Evolutionary conservation across 345 rosid genomes (phyloP).

Genomic region (Aquilaria yunnanensis): DNA sequence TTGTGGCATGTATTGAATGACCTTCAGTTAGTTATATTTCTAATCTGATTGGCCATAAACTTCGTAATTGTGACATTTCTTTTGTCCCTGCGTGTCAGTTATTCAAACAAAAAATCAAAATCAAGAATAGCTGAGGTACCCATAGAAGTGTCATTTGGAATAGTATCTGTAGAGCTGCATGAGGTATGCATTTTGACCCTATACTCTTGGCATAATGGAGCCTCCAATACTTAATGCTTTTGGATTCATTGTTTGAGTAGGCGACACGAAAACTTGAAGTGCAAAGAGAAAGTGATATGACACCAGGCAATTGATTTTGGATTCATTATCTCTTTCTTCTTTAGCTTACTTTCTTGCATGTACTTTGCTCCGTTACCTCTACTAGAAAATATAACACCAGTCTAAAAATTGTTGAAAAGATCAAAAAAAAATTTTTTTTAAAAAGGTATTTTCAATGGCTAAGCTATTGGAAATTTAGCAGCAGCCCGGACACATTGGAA

Average conservation of each 20-base stretch:
- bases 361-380: too few species aligned
- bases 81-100: conserved; percentile 25
- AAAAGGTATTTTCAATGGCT: too few species aligned
- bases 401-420: too few species aligned
- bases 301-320: too few species aligned
- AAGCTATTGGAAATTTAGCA: too few species aligned
- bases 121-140: conserved; percentile 52
- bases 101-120: conserved; percentile 91
- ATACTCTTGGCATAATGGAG: neutral
- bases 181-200: conserved; percentile 37
- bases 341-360: too few species aligned
- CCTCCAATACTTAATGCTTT: neutral
- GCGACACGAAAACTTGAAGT: neutral
- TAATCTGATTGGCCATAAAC: neutral
- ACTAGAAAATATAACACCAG: too few species aligned
- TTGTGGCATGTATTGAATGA: too few species aligned
- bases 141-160: conserved; percentile 30
- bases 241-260: neutral
- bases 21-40: neutral
- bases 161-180: conserved; percentile 23
- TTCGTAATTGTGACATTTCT: conserved; percentile 5
- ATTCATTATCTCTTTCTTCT: too few species aligned
- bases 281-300: neutral
- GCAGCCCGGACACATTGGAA: too few species aligned
- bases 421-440: too few species aligned